phyloP scores from a whole-genome alignment of 495 filamentous ascomycete genomes.

The Penicillium verhagenii region DNA sequence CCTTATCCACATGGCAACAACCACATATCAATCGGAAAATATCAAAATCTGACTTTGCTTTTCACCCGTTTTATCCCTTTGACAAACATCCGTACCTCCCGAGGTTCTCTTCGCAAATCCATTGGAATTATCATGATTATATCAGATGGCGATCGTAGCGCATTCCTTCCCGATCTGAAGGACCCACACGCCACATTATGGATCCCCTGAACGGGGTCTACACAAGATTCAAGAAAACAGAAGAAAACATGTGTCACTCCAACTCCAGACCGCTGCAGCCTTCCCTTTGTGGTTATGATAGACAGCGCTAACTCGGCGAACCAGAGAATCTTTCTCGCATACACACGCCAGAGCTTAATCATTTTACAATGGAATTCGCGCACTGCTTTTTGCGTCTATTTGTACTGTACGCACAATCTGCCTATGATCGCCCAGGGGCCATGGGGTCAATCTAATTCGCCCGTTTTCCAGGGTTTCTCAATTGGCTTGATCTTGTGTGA shows the following conservation, averaged over 20 bases:
- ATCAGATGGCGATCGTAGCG: conserved; percentile 15
- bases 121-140: background rate
- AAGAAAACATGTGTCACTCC: conserved; percentile 13
- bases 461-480: background rate
- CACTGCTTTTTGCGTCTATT: no score
- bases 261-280: conserved; percentile 5
- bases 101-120: background rate
- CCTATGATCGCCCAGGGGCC: background rate
- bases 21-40: no score
- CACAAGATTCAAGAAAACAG: no score
- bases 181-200: conserved; percentile 1
- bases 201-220: background rate
- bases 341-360: background rate
- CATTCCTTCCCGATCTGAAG: conserved; percentile 11
- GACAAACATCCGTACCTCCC: background rate
- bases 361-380: background rate
- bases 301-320: conserved; percentile 10
- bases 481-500: conserved; percentile 3
- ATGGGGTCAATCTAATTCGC: background rate
- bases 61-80: no score
- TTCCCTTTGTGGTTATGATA: conserved; percentile 16
- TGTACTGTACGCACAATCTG: background rate
- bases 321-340: background rate
- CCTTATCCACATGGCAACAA: no score
- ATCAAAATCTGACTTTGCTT: no score